phyloP scores from a whole-genome alignment of 305 asterid genomes.

The Stenogyne calaminthoides region DNA sequence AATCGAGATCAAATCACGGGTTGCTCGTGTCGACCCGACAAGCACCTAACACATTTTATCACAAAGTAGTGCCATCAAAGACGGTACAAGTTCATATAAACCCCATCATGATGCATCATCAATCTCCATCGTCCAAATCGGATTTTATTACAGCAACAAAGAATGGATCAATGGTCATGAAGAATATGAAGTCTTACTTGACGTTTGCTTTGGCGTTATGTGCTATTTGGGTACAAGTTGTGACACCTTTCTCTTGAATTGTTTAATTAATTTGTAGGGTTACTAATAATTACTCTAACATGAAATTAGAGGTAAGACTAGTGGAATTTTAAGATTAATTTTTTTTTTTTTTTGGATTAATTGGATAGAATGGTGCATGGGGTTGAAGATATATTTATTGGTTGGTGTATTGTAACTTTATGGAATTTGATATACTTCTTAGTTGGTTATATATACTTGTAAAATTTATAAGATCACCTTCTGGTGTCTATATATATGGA shows the following conservation, averaged over 20 bases:
- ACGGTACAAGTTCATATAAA: conserved; percentile 68
- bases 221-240: conserved; percentile 64
- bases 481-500: too few species aligned
- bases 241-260: conserved; percentile 42
- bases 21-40: conserved; percentile 81
- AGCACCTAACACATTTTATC: conserved; percentile 68
- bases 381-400: neutral
- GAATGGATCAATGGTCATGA: conserved; percentile 25
- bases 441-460: conserved; percentile 26
- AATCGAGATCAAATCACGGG: conserved; percentile 68
- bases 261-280: conserved; percentile 15
- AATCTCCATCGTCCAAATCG: conserved; percentile 36
- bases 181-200: conserved; percentile 48
- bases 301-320: conserved; percentile 15
- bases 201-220: conserved; percentile 66
- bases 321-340: conserved; percentile 21
- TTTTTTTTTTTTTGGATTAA: conserved; percentile 24
- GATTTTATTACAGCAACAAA: conserved; percentile 21
- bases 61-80: conserved; percentile 77
- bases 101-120: conserved; percentile 38
- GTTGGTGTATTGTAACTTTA: conserved; percentile 32
- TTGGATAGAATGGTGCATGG: conserved; percentile 23
- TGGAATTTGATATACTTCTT: conserved; percentile 29
- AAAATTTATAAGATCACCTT: too few species aligned
- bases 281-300: conserved; percentile 10